Conservation (phyloP, 2,329 filamentous ascomycete species). For the Botrytis deweyae region DNA sequence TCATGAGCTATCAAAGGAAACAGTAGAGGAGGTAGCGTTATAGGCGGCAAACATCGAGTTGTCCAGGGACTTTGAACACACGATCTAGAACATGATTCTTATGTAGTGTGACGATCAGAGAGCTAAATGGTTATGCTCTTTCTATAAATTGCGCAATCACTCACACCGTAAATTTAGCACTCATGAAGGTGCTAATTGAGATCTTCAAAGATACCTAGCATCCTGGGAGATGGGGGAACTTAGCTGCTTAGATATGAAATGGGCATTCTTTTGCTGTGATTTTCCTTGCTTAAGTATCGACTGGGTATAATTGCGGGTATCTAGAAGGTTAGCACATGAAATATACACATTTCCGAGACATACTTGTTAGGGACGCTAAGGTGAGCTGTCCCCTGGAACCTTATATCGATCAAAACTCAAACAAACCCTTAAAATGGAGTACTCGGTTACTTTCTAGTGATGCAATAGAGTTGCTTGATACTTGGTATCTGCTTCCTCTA, state of each 20-base stretch:
- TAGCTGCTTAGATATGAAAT: not conserved
- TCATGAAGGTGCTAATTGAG: not conserved
- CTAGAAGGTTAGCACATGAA: not conserved
- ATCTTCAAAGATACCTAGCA: not conserved
- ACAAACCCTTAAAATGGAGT: not conserved
- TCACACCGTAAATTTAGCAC: not conserved
- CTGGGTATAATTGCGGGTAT: not conserved
- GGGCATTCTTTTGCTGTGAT: not conserved
- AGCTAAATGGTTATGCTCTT: not conserved
- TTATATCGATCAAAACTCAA: not conserved
- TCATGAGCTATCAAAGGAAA: not conserved
- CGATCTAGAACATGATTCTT: not conserved
- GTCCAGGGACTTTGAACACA: not conserved
- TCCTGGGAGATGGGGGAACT: not conserved
- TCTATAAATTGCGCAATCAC: not conserved
- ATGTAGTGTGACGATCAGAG: not conserved
- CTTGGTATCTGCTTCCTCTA: not conserved
- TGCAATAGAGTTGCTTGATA: not conserved
- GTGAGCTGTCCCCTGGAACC: not conserved
- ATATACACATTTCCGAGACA: not conserved
- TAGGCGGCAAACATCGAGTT: not conserved
- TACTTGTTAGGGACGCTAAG: not conserved
- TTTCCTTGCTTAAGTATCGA: not conserved
- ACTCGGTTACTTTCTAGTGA: not conserved
- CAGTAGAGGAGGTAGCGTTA: not conserved